Base-by-base conservation (phyloP, 2,329 filamentous ascomycete species). In the Diplodia scrobiculata region DNA sequence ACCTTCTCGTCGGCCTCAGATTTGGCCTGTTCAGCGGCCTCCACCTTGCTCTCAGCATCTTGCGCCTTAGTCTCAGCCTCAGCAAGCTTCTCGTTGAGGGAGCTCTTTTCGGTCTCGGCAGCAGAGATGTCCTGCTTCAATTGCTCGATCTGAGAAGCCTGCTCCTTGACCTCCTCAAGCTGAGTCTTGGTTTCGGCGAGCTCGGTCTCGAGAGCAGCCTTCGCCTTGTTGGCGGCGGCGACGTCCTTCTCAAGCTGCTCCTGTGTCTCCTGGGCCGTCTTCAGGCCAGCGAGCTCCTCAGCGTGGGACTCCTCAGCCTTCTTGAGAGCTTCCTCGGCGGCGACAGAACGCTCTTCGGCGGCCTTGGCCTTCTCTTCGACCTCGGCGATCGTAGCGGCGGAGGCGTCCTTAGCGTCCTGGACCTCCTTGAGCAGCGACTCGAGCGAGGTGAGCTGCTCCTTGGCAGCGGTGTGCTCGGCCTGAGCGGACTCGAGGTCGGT, bases 171-270 rank as follows among this genome's bases (percentile, higher is more conserved):
- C 36, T 63, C 60, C 19, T 32, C 64, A 4, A 66, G 64, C 47
- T 66, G 45, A 14, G 53, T 27, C 34, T 66, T 41, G 45, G 25
- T 34, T 45, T 62, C 27, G 17, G 21, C 21, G 27, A 59, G 45
- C 41, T 50, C 55, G 13, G 36, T 34, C 64, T 66, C 53, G 6
- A 58, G 47, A 9, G 53, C 21, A 32, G 53, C 17, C 64, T 60
- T 66, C 14, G 64, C 54, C 45, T 58, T 54, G 29, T 58, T 52
- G 17, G 63, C 29, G 10, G 63, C 45, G 9, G 63, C 29, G 17
- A 66, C 45, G 21, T 58, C 63, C 64, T 66, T 51, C 53, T 60
- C 64, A 14, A 66, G 64, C 64, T 66, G 45, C 34, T 66, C 54
- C 45, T 66, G 47, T 0, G 53, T 19, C 32, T 66, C 64, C 45